Conservation (phyloP, 2,329 filamentous ascomycete species). For the Sphaerulina musiva region DNA sequence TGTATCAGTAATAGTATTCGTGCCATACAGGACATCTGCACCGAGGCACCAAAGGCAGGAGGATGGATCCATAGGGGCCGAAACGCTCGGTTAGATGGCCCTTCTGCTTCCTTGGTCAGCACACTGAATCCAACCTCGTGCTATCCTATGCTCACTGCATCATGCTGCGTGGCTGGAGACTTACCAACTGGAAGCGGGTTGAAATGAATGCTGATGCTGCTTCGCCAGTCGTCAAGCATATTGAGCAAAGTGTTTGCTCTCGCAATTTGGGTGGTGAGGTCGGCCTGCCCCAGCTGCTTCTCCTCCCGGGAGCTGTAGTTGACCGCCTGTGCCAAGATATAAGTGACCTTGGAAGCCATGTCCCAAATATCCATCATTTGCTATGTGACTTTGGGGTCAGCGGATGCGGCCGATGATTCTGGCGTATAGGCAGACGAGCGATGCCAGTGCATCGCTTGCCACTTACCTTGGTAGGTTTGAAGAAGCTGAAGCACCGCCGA, state of each 20-base stretch:
- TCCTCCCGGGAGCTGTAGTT: slow-evolving; percentile 54
- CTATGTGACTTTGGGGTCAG: slow-evolving; percentile 33
- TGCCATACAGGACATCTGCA: slow-evolving; percentile 50
- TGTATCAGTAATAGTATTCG: slow-evolving; percentile 50
- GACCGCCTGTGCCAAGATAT: slow-evolving; percentile 51
- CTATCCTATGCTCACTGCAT: not conserved
- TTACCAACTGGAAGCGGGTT: slow-evolving; percentile 35
- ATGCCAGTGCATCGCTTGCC: no score
- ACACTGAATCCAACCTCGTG: not conserved
- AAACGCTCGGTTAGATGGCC: slow-evolving; percentile 42
- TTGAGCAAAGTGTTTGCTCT: slow-evolving; percentile 40
- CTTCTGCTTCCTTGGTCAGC: slow-evolving; percentile 14
- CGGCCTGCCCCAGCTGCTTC: slow-evolving; percentile 38
- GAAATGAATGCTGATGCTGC: slow-evolving; percentile 42
- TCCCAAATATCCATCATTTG: slow-evolving; percentile 48
- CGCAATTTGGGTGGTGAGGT: slow-evolving; percentile 39
- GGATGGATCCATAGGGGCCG: slow-evolving; percentile 49
- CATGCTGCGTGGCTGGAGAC: not conserved
- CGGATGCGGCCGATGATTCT: not conserved
- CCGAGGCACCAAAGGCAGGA: slow-evolving; percentile 40
- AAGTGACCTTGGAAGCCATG: slow-evolving; percentile 49
- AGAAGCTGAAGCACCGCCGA: slow-evolving; percentile 52
- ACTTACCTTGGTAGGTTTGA: slow-evolving; percentile 45
- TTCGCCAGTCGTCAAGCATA: slow-evolving; percentile 47
- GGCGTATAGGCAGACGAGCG: not conserved